Evolutionary conservation across 2,329 filamentous ascomycete species (phyloP).

Genomic region (Nigrospora sphaerica): DNA sequence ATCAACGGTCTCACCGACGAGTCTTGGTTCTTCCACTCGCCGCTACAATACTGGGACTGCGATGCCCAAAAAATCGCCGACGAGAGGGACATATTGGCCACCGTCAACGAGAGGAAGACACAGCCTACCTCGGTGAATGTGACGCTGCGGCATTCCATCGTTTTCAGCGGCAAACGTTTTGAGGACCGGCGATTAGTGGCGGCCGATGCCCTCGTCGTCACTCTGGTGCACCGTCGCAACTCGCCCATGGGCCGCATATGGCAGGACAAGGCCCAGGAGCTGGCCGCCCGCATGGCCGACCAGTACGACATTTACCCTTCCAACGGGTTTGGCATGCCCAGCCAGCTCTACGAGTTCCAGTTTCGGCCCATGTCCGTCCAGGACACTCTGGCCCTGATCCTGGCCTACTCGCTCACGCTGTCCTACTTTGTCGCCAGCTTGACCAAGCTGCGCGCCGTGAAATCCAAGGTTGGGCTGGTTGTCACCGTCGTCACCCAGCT

Average conservation of each 20-base stretch:
- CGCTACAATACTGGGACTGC: conserved; percentile 73
- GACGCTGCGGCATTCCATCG: conserved; percentile 68
- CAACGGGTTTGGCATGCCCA: conserved; percentile 44
- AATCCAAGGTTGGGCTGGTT: conserved; percentile 67
- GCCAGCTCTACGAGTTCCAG: conserved; percentile 69
- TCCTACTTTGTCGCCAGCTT: conserved; percentile 62
- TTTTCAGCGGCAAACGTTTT: conserved; percentile 76
- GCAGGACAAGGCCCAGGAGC: conserved; percentile 49
- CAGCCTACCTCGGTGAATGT: conserved; percentile 64
- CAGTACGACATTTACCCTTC: conserved; percentile 56
- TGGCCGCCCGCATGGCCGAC: conserved; percentile 41
- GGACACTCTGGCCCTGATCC: conserved; percentile 56
- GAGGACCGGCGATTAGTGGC: conserved; percentile 59
- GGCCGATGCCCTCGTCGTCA: conserved; percentile 73
- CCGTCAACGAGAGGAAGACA: conserved; percentile 59
- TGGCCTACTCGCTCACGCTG: conserved; percentile 58
- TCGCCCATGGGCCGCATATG: conserved; percentile 59
- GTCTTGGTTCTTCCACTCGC: conserved; percentile 77
- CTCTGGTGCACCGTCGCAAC: conserved; percentile 61
- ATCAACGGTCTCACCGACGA: conserved; percentile 53
- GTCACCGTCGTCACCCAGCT: conserved; percentile 65
- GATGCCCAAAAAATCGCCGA: conserved; percentile 47
- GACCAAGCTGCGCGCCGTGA: conserved; percentile 65
- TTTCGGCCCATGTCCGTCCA: conserved; percentile 65
- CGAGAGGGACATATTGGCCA: conserved; percentile 58